Percentiles rank a stretch among this genome's conserved stretches.
These are phyloP conservation scores for Glycyrrhiza uralensis DNA, from an alignment of 306 rosid genomes.

Conservation along the genomic window DNA sequence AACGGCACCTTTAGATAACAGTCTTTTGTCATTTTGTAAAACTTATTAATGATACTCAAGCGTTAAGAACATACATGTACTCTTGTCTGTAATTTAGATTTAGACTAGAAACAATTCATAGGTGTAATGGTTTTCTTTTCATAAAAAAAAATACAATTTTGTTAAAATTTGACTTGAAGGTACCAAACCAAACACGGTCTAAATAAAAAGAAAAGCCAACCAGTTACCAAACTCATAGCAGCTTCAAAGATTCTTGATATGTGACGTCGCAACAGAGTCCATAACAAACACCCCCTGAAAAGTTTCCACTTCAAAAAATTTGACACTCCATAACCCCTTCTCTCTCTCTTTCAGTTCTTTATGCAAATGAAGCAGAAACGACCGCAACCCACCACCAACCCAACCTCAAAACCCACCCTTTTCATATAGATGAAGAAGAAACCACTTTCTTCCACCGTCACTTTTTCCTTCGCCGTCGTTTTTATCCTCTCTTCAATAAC, in stretches of 20 bases:
- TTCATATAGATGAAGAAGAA: slow-evolving; percentile 55
- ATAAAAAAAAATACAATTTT: too few species aligned
- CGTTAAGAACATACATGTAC: too few species aligned
- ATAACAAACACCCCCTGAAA: background rate
- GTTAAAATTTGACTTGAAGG: background rate
- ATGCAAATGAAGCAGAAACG: slow-evolving; percentile 58
- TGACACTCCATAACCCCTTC: background rate
- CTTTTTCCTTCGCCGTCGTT: background rate
- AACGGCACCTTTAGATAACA: too few species aligned
- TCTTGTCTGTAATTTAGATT: too few species aligned
- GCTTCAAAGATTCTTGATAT: background rate
- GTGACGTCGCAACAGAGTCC: background rate
- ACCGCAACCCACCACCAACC: slow-evolving; percentile 27
- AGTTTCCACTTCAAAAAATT: background rate
- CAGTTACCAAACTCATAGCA: background rate
- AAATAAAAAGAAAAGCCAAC: background rate
- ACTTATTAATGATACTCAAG: too few species aligned
- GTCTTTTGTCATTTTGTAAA: too few species aligned
- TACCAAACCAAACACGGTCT: background rate
- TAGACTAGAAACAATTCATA: too few species aligned
- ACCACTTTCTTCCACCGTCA: slow-evolving; percentile 15
- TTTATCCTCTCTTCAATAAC: slow-evolving; percentile 20
- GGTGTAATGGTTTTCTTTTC: too few species aligned
- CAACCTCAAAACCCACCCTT: slow-evolving; percentile 13
- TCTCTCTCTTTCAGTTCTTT: background rate